Conservation (phyloP, 805 yeast genomes). For the Lipomyces yamanashiensis region DNA sequence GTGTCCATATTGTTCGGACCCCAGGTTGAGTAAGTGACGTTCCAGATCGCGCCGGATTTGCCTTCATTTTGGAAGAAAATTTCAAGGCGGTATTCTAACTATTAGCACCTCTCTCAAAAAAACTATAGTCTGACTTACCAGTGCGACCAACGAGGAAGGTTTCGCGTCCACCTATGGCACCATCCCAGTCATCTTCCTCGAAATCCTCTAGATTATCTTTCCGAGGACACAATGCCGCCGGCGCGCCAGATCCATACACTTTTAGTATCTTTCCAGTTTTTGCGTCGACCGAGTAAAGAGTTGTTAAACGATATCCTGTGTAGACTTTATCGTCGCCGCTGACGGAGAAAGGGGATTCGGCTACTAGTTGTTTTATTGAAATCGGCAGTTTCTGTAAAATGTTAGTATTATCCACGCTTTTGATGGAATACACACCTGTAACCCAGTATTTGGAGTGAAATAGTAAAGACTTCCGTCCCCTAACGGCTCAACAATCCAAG, state of each 20-base stretch:
- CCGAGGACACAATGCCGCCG: conserved; percentile 39
- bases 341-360: conserved; percentile 83
- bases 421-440: conserved; percentile 52
- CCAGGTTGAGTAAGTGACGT: conserved; percentile 86
- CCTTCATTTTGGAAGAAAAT: conserved; percentile 66
- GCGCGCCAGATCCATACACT: conserved; percentile 63
- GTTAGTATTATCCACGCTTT: not conserved
- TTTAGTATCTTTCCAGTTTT: conserved; percentile 73
- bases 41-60: conserved; percentile 72
- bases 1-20: conserved; percentile 85
- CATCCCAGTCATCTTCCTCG: conserved; percentile 30
- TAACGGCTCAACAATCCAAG: conserved; percentile 91
- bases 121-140: too few relatives aligned
- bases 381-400: conserved; percentile 63
- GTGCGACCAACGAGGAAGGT: conserved; percentile 29
- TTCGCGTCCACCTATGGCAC: conserved; percentile 19
- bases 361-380: conserved; percentile 73
- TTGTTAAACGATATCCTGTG: conserved; percentile 81
- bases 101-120: too few relatives aligned
- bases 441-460: conserved; percentile 73
- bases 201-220: conserved; percentile 24
- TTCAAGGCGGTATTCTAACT: conserved; percentile 45
- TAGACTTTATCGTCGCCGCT: conserved; percentile 79
- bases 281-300: conserved; percentile 74
- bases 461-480: conserved; percentile 83